Percentiles rank a stretch among this genome's conserved stretches.
Conservation (phyloP, 805 yeast genomes). For the Zygotorulaspora danielsina region DNA sequence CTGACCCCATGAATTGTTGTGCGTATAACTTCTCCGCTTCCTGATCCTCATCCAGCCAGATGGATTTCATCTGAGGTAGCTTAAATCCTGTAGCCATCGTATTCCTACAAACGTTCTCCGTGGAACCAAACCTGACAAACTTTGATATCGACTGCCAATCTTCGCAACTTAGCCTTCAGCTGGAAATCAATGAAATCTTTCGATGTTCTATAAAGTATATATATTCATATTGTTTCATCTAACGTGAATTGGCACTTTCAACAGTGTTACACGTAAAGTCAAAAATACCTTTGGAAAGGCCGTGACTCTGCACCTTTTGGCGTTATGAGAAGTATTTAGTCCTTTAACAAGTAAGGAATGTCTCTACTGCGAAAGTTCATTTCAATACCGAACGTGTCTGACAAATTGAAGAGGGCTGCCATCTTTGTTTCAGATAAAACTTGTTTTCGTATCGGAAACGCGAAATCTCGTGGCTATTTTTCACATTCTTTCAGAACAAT, state of each 20-base stretch:
- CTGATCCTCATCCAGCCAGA: slow-evolving; percentile 42
- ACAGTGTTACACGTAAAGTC: slow-evolving; percentile 2
- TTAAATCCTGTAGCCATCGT: slow-evolving; percentile 10
- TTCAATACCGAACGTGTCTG: not conserved
- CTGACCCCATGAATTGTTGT: slow-evolving; percentile 28
- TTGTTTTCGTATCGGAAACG: not conserved
- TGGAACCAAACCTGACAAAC: too few species aligned
- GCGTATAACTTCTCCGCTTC: slow-evolving; percentile 36
- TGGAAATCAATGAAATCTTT: too few species aligned
- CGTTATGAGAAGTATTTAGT: slow-evolving; percentile 1
- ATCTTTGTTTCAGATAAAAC: not conserved
- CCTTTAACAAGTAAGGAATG: not conserved
- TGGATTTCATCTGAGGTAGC: slow-evolving; percentile 39
- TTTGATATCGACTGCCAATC: too few species aligned
- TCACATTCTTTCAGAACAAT: slow-evolving; percentile 1
- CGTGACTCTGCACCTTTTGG: not conserved
- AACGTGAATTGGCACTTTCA: not conserved
- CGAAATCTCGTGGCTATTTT: not conserved
- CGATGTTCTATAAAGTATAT: too few species aligned
- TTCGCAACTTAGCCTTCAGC: too few species aligned
- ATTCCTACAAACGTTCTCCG: too few species aligned
- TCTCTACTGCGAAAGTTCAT: not conserved
- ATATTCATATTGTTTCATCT: not conserved
- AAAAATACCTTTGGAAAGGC: not conserved
- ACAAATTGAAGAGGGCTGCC: not conserved